Conservation (phyloP, 257 asterid genomes). For the Marsdenia floribunda region DNA sequence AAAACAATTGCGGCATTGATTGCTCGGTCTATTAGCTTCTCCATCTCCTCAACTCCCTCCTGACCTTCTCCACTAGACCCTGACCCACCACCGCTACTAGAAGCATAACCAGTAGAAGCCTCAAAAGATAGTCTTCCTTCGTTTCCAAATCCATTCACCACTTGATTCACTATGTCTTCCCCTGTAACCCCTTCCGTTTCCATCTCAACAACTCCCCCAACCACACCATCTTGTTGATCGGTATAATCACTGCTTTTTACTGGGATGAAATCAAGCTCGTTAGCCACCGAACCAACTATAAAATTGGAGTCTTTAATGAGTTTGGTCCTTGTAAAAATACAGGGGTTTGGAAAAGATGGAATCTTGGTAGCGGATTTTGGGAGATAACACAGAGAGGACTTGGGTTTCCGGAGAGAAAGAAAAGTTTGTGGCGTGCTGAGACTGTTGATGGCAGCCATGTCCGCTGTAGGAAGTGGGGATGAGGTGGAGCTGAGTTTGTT, state of each 20-base stretch:
- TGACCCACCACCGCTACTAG: conserved; percentile 39
- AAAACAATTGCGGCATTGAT: conserved; percentile 73
- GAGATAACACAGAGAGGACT: conserved; percentile 18
- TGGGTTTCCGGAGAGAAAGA: conserved; percentile 42
- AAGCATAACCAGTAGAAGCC: conserved; percentile 40
- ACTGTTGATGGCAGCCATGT: conserved; percentile 45
- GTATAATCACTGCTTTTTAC: conserved; percentile 45
- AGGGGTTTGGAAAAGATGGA: conserved; percentile 13
- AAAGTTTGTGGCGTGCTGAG: conserved; percentile 35
- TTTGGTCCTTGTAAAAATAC: conserved; percentile 16
- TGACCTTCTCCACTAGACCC: conserved; percentile 27
- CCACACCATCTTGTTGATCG: conserved; percentile 53
- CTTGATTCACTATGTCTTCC: conserved; percentile 47
- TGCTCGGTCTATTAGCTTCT: conserved; percentile 49
- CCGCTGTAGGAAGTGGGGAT: neutral
- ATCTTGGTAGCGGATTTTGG: conserved; percentile 21
- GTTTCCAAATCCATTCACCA: conserved; percentile 56
- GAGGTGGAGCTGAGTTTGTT: neutral
- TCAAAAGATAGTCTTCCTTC: conserved; percentile 62
- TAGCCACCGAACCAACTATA: conserved; percentile 31
- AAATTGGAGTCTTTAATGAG: conserved; percentile 19
- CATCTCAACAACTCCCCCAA: conserved; percentile 17
- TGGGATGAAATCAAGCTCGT: conserved; percentile 45
- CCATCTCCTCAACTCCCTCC: conserved; percentile 36
- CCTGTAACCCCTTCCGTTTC: conserved; percentile 22